Conservation (phyloP, 2,329 filamentous ascomycete species). For the Phyllachora maydis region DNA sequence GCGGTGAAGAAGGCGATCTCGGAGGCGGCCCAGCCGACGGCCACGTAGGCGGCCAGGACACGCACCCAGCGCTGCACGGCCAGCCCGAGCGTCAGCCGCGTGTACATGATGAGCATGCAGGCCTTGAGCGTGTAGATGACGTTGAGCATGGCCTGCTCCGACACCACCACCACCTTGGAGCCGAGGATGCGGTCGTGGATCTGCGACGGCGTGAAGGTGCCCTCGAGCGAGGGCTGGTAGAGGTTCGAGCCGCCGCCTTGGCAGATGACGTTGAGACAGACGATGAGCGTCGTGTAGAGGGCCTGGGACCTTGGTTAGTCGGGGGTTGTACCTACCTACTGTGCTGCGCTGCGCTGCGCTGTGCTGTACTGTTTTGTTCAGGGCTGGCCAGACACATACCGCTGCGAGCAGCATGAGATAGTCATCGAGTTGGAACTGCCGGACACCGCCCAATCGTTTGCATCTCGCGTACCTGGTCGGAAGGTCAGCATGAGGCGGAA, state of each 20-base stretch:
- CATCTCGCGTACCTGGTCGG: neutral
- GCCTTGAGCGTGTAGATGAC: conserved; percentile 9
- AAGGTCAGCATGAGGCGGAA: too few species aligned
- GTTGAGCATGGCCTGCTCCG: conserved; percentile 17
- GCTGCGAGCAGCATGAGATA: conserved; percentile 3
- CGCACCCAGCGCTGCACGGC: conserved; percentile 12
- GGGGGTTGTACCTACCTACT: too few species aligned
- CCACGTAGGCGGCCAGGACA: conserved; percentile 16
- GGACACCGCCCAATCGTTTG: neutral
- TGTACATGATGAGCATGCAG: conserved; percentile 9
- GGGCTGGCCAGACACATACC: conserved; percentile 1
- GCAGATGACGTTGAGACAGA: conserved; percentile 17
- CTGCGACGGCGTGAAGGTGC: conserved; percentile 13
- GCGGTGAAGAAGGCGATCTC: conserved; percentile 22
- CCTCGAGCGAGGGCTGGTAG: conserved; percentile 14
- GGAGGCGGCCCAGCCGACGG: conserved; percentile 17
- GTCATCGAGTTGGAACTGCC: conserved; percentile 3
- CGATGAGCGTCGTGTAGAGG: conserved; percentile 16
- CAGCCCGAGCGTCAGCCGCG: conserved; percentile 17
- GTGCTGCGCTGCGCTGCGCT: too few species aligned
- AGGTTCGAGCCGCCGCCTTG: conserved; percentile 20
- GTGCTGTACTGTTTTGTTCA: too few species aligned
- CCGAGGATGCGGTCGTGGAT: conserved; percentile 19
- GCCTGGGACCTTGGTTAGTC: conserved; percentile 1
- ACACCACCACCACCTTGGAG: conserved; percentile 20